These are phyloP conservation scores for Penicillium griseofulvum DNA, from an alignment of 2,329 filamentous ascomycete genomes.

Conservation along the genomic window DNA sequence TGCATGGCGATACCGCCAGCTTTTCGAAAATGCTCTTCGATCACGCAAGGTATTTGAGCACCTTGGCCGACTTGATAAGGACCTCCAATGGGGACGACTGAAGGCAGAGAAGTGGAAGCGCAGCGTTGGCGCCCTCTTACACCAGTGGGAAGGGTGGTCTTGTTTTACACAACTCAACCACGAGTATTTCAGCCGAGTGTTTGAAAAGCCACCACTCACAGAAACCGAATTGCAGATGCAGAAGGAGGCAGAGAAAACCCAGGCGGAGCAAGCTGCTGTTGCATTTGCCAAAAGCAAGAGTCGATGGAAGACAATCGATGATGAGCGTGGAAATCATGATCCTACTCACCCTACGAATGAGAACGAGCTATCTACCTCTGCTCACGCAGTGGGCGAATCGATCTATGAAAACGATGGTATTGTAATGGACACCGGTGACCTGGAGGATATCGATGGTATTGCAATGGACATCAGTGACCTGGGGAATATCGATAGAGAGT, in stretches of 20 bases:
- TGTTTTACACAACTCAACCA: slow-evolving; percentile 72
- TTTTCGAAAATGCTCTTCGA: slow-evolving; percentile 72
- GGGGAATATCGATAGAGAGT: slow-evolving; percentile 47
- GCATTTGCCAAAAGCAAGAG: slow-evolving; percentile 44
- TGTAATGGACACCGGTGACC: slow-evolving; percentile 41
- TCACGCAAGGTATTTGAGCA: slow-evolving; percentile 69
- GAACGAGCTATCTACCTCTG: slow-evolving; percentile 35
- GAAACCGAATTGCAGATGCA: slow-evolving; percentile 46
- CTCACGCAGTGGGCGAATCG: neutral
- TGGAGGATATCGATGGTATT: slow-evolving; percentile 53
- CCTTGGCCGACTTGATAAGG: slow-evolving; percentile 70
- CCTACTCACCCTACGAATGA: slow-evolving; percentile 24
- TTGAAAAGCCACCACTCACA: slow-evolving; percentile 66
- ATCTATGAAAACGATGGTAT: slow-evolving; percentile 41
- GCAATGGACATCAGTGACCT: slow-evolving; percentile 41
- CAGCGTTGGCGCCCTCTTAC: slow-evolving; percentile 66
- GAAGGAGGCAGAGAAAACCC: slow-evolving; percentile 38
- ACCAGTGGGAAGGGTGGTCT: slow-evolving; percentile 65
- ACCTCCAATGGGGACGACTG: slow-evolving; percentile 73
- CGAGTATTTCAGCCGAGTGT: slow-evolving; percentile 66
- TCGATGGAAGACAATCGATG: slow-evolving; percentile 48
- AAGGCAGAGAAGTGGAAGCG: slow-evolving; percentile 82
- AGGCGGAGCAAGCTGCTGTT: slow-evolving; percentile 38
- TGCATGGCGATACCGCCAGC: slow-evolving; percentile 79
- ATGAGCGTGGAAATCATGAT: slow-evolving; percentile 36